Percentiles rank a stretch among this genome's conserved stretches.
phyloP scores from a whole-genome alignment of 2,329 filamentous ascomycete genomes.

The Penicillium sp. region DNA sequence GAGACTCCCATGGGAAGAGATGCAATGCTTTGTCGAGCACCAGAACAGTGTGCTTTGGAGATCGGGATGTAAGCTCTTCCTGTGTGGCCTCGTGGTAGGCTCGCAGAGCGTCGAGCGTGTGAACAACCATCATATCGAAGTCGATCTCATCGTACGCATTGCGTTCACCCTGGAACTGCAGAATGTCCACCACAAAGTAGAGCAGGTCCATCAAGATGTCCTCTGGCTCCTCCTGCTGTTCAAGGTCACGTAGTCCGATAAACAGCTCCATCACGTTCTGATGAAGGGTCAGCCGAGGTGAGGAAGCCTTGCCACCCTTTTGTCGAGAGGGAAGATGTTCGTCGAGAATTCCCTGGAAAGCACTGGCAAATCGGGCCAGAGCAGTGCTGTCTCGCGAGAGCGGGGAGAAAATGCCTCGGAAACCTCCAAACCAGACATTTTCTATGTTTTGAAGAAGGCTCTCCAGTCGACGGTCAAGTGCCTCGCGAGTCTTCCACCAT shows the following conservation, averaged over 20 bases:
- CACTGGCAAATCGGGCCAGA: conserved; percentile 71
- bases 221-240: conserved; percentile 71
- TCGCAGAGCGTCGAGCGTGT: conserved; percentile 78
- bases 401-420: conserved; percentile 88
- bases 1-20: conserved; percentile 90
- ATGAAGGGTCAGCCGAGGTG: conserved; percentile 56
- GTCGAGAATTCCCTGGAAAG: conserved; percentile 75
- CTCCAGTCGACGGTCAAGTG: conserved; percentile 71
- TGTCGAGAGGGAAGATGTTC: conserved; percentile 80
- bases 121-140: conserved; percentile 85
- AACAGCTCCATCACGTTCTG: conserved; percentile 79
- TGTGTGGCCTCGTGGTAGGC: conserved; percentile 64
- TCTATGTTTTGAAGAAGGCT: conserved; percentile 82
- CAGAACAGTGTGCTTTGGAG: conserved; percentile 69
- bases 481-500: conserved; percentile 88
- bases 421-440: conserved; percentile 90
- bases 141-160: conserved; percentile 98
- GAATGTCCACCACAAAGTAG: conserved; percentile 92
- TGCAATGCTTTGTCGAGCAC: conserved; percentile 90
- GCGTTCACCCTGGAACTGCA: conserved; percentile 92
- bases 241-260: conserved; percentile 74
- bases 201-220: conserved; percentile 87
- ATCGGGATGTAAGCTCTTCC: conserved; percentile 33
- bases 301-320: conserved; percentile 55
- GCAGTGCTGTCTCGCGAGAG: conserved; percentile 61